These are phyloP conservation scores for Tetratostichococcus sp. DNA, from an alignment of 139 green algal species.

Conservation along the genomic window DNA sequence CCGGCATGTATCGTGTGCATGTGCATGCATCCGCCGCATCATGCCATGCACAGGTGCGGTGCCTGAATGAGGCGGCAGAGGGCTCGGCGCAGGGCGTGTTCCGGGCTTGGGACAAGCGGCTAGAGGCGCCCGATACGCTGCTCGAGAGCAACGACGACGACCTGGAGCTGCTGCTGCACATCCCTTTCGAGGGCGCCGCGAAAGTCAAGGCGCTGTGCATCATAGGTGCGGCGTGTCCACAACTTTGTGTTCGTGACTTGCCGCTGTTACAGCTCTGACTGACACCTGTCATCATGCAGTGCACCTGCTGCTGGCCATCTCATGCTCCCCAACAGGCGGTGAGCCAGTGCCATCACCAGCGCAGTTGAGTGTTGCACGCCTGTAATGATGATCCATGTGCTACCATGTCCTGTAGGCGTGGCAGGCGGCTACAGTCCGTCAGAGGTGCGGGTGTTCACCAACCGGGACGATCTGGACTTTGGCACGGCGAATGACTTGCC, in stretches of 20 bases:
- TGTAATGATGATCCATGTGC: no score
- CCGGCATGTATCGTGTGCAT: not conserved
- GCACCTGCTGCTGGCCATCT: no score
- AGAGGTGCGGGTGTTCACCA: conserved; percentile 53
- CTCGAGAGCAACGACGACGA: conserved; percentile 80
- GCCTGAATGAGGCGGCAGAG: conserved; percentile 69
- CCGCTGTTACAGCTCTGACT: no score
- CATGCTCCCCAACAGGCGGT: no score
- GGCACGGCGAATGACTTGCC: conserved; percentile 35
- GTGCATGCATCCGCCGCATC: not conserved
- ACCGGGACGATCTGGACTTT: conserved; percentile 88
- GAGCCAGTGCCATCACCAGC: no score
- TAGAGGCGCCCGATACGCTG: conserved; percentile 27
- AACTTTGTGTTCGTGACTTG: not conserved
- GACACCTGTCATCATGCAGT: no score
- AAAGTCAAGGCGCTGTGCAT: conserved; percentile 81
- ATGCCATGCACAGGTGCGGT: conserved; percentile 52
- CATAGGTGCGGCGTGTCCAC: conserved; percentile 36
- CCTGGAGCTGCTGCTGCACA: conserved; percentile 81
- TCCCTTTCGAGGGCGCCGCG: conserved; percentile 78
- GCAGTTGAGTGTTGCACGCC: no score
- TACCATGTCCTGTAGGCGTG: no score
- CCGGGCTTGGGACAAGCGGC: conserved; percentile 61
- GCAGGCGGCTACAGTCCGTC: conserved; percentile 2
- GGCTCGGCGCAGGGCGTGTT: conserved; percentile 60